Evolutionary conservation across 2,329 filamentous ascomycete species (phyloP).

Genomic region (Rhinocladiella mackenziei): DNA sequence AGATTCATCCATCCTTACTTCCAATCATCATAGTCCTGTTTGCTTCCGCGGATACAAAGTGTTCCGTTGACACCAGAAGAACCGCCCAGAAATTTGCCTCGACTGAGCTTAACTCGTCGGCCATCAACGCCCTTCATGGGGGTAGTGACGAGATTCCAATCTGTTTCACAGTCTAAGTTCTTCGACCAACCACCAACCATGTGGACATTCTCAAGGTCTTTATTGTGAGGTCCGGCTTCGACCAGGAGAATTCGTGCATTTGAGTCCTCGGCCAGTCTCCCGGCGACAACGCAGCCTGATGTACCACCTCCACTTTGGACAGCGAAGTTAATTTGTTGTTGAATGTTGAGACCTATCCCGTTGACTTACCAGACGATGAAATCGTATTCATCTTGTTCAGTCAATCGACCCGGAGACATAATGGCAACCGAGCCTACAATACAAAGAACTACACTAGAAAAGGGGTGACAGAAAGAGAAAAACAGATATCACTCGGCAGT

Average conservation of each 20-base stretch:
- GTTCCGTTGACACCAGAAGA: conserved; percentile 47
- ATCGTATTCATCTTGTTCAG: conserved; percentile 27
- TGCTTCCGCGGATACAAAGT: conserved; percentile 42
- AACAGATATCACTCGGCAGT: too few species aligned
- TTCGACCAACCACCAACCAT: conserved; percentile 45
- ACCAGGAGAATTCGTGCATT: conserved; percentile 43
- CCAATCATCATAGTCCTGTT: conserved; percentile 55
- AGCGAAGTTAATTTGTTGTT: not conserved
- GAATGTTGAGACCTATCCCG: too few species aligned
- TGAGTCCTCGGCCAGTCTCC: conserved; percentile 45
- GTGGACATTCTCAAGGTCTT: conserved; percentile 45
- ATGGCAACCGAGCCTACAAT: too few species aligned
- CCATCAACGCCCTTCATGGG: conserved; percentile 40
- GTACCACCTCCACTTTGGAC: conserved; percentile 42
- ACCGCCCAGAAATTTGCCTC: conserved; percentile 43
- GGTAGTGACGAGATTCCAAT: conserved; percentile 45
- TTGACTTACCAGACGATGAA: conserved; percentile 33
- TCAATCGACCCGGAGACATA: conserved; percentile 24
- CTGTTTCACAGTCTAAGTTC: conserved; percentile 41
- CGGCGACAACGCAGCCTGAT: conserved; percentile 48
- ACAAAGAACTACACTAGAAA: too few species aligned
- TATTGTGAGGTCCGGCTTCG: conserved; percentile 48
- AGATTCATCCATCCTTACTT: conserved; percentile 35
- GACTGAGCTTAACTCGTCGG: conserved; percentile 42
- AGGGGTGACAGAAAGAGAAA: too few species aligned